These are phyloP conservation scores for Emergomyces orientalis DNA, from an alignment of 2,329 filamentous ascomycete genomes.

Conservation along the genomic window DNA sequence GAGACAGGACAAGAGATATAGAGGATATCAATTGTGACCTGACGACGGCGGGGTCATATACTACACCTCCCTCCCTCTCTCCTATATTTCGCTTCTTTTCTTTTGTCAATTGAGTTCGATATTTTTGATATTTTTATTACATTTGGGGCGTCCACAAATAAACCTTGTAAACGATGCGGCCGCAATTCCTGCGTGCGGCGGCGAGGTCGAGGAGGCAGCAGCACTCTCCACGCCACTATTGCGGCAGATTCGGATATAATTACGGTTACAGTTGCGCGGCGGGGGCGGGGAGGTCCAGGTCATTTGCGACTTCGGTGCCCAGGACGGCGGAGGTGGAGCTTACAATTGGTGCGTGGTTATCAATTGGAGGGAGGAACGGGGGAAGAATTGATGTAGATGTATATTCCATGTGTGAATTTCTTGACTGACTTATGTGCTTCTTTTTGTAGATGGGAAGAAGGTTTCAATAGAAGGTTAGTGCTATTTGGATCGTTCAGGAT, in stretches of 20 bases:
- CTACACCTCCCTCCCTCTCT: not conserved
- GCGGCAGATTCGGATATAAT: slow-evolving; percentile 32
- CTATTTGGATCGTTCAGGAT: not conserved
- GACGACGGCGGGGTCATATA: not conserved
- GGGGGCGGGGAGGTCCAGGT: slow-evolving; percentile 47
- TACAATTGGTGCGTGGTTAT: slow-evolving; percentile 64
- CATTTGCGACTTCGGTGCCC: slow-evolving; percentile 71
- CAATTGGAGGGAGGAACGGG: not conserved
- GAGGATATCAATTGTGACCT: not conserved
- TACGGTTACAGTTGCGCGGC: slow-evolving; percentile 33
- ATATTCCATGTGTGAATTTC: not conserved
- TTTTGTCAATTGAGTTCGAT: slow-evolving; percentile 13
- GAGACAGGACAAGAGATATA: not conserved
- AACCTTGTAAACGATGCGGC: slow-evolving; percentile 46
- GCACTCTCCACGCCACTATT: slow-evolving; percentile 31
- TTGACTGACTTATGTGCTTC: slow-evolving; percentile 25
- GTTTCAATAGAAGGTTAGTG: slow-evolving; percentile 82
- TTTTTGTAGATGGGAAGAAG: slow-evolving; percentile 77
- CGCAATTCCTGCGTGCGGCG: slow-evolving; percentile 54
- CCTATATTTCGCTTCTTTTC: slow-evolving; percentile 12
- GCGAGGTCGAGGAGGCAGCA: slow-evolving; percentile 46
- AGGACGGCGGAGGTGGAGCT: slow-evolving; percentile 90
- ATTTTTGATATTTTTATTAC: slow-evolving; percentile 8
- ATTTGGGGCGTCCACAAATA: slow-evolving; percentile 13
- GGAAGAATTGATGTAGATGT: slow-evolving; percentile 15